phyloP scores from a whole-genome alignment of 2,329 filamentous ascomycete species.

The Penicillium digitatum region DNA sequence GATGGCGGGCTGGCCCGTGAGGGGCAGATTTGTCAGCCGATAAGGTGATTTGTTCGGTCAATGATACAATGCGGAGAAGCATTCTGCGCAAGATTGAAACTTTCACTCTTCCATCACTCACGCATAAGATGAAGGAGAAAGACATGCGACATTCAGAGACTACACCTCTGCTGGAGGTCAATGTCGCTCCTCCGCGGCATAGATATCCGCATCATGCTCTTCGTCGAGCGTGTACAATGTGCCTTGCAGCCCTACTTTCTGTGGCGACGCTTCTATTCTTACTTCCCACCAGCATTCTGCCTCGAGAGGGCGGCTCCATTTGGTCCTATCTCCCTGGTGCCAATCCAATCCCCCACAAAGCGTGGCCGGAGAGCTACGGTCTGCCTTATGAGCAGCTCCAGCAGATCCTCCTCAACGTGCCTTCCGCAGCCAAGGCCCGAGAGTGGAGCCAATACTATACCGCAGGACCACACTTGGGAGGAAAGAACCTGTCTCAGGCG shows the following conservation, averaged over 20 bases:
- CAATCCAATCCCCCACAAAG: conserved; percentile 34
- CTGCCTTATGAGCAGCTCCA: conserved; percentile 54
- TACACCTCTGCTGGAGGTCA: conserved; percentile 44
- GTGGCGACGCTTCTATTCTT: conserved; percentile 42
- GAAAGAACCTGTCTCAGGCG: conserved; percentile 72
- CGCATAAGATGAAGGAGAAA: conserved; percentile 35
- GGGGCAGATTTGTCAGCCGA: conserved; percentile 11
- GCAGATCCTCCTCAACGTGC: conserved; percentile 52
- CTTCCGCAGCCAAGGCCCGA: conserved; percentile 53
- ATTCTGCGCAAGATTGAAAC: background rate
- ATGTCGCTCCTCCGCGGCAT: conserved; percentile 37
- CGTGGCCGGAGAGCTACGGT: conserved; percentile 45
- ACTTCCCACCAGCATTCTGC: conserved; percentile 38
- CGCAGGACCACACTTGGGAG: conserved; percentile 68
- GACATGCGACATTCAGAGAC: conserved; percentile 37
- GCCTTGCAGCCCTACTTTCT: conserved; percentile 38
- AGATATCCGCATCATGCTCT: conserved; percentile 44
- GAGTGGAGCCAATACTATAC: conserved; percentile 80
- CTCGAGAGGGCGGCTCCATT: conserved; percentile 36
- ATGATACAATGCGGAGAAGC: conserved; percentile 13
- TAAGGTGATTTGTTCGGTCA: conserved; percentile 2
- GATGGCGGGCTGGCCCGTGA: background rate
- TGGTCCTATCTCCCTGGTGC: conserved; percentile 43
- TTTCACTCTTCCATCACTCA: background rate
- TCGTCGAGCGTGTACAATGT: conserved; percentile 42